Base-by-base conservation (phyloP, 202 grass and related monocot genomes). In the Saccharum hybrid region DNA sequence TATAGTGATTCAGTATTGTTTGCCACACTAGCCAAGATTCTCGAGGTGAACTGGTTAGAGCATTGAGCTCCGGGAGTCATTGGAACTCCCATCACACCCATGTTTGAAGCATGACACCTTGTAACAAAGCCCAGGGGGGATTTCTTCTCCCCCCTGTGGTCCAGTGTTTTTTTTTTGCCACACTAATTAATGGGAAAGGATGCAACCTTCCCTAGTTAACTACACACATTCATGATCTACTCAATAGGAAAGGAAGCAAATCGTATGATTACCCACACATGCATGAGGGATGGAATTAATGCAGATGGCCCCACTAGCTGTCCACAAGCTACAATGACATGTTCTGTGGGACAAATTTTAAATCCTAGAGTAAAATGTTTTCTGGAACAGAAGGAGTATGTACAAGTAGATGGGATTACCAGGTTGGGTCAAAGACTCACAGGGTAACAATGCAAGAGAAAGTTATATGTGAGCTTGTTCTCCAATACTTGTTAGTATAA, bases 371-470 rank as follows among this genome's bases (percentile, higher is more conserved):
- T 59, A 19, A 59, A 19, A 59, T 59, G 54, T 59, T 59, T 59
- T 59, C 54, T 59, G 7, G 54, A 8, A 59, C 19, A 19, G n/a
- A n/a, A n/a, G 13, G 54, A 59, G 54, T 59, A 34, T 66, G 16
- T 66, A 46, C 3, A 26, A 21, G 26, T 48, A 26, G 22, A n/a
- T 34, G 26, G 45, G 60, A 45, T 78, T 5, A 31, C 62, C 64
- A 5, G 60, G 9, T 78, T n/a, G 36, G 36, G 36, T 21, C 7
- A 59, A 59, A 59, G 54, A 21, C 19, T 54, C 28, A 30, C 22
- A 18, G 46, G 7, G 30, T 21, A 64, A 42, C 41, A n/a, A 34
- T 78, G 62, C 38, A 78, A 66, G 76, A 49, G 76, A 78, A 66
- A 65, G 14, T 63, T 45, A 8, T 48, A 26, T 72, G 22, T 16